These are phyloP conservation scores for Arthrobotrys iridis DNA, from an alignment of 2,329 filamentous ascomycete genomes.

Conservation along the genomic window DNA sequence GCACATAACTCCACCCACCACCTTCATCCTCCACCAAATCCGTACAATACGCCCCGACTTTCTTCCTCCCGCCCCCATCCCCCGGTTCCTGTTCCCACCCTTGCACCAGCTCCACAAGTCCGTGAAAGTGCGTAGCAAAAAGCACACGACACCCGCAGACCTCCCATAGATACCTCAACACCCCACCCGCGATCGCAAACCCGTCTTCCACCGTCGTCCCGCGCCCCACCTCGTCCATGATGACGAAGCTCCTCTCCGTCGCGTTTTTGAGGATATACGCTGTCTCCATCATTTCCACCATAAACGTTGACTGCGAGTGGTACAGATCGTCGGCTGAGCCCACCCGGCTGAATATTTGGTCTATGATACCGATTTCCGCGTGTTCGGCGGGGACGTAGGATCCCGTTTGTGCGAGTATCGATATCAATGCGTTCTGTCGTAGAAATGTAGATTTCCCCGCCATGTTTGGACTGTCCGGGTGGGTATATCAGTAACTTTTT, in stretches of 20 bases:
- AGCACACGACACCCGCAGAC: slow-evolving; percentile 81
- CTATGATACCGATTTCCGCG: slow-evolving; percentile 88
- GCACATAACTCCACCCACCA: slow-evolving; percentile 82
- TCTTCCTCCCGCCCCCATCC: slow-evolving; percentile 62
- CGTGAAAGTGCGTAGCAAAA: slow-evolving; percentile 96
- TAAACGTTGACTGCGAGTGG: slow-evolving; percentile 94
- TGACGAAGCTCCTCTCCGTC: slow-evolving; percentile 84
- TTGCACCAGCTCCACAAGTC: slow-evolving; percentile 77
- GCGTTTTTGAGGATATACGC: slow-evolving; percentile 87
- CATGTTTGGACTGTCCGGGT: slow-evolving; percentile 92
- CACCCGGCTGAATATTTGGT: slow-evolving; percentile 92
- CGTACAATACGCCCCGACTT: slow-evolving; percentile 83
- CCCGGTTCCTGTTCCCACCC: slow-evolving; percentile 60
- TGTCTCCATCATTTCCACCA: slow-evolving; percentile 99
- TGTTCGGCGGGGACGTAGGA: slow-evolving; percentile 90
- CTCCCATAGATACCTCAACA: slow-evolving; percentile 81
- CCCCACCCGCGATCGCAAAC: slow-evolving; percentile 87
- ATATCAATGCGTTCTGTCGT: slow-evolving; percentile 93
- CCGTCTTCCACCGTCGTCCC: slow-evolving; percentile 95
- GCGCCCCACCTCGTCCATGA: slow-evolving; percentile 97
- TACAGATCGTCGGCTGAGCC: slow-evolving; percentile 96
- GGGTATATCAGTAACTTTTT: too few species aligned
- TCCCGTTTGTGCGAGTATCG: slow-evolving; percentile 89
- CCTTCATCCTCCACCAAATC: slow-evolving; percentile 78
- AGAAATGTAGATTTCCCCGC: slow-evolving; percentile 96